Evolutionary conservation across 345 rosid genomes (phyloP).

Genomic region (Raphanus sativus): DNA sequence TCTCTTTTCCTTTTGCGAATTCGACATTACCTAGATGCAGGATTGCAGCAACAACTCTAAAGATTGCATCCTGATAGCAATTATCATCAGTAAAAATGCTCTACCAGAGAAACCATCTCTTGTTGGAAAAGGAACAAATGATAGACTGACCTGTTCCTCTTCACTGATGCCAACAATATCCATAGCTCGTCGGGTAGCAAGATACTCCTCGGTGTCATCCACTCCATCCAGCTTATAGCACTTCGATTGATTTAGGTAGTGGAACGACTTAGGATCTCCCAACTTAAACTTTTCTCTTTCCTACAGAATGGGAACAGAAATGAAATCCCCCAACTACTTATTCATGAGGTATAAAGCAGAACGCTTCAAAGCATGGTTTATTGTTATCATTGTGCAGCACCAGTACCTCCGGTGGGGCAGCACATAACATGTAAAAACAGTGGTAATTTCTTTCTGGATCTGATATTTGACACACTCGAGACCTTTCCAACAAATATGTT

Average conservation of each 20-base stretch:
- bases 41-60: conserved; percentile 95
- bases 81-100: conserved; percentile 25
- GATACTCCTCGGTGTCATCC: conserved; percentile 85
- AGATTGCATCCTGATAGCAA: conserved; percentile 80
- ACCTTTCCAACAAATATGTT: conserved; percentile 93
- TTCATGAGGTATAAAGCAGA: conserved; percentile 15
- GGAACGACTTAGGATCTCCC: conserved; percentile 66
- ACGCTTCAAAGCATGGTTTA: conserved; percentile 18
- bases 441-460: conserved; percentile 98
- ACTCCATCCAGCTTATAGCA: conserved; percentile 84
- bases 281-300: conserved; percentile 80
- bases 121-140: conserved; percentile 18
- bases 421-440: conserved; percentile 94
- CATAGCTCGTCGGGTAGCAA: conserved; percentile 98
- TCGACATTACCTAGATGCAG: conserved; percentile 93
- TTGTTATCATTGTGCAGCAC: conserved; percentile 7
- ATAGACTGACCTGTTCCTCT: conserved; percentile 83
- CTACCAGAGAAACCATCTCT: conserved; percentile 16
- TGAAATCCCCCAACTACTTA: conserved; percentile 15
- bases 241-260: conserved; percentile 87
- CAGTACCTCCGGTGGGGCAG: conserved; percentile 92
- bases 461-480: conserved; percentile 99
- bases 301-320: conserved; percentile 44
- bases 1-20: conserved; percentile 84
- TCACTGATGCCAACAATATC: conserved; percentile 96